A percentile compares a stretch with the other conserved stretches of the same genome.
Evolutionary conservation across 495 filamentous ascomycete species (phyloP).

Genomic region (Penicillium riverlandense): DNA sequence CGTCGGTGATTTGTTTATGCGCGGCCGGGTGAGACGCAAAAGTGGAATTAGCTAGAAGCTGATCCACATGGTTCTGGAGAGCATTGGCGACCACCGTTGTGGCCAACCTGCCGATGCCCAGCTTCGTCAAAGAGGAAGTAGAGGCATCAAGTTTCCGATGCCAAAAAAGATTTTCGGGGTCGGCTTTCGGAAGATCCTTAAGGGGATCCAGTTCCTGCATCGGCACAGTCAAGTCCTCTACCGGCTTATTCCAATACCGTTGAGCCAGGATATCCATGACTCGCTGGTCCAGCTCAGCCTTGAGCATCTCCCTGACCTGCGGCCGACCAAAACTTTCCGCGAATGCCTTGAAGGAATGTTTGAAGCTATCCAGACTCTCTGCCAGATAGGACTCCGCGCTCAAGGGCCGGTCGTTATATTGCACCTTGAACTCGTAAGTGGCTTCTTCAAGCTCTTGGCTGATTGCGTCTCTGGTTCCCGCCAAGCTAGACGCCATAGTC

Average conservation of each 20-base stretch:
- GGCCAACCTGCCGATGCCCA: slow-evolving; percentile 87
- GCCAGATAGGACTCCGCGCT: slow-evolving; percentile 95
- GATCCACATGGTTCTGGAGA: slow-evolving; percentile 79
- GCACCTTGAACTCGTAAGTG: slow-evolving; percentile 98
- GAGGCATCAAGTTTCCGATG: slow-evolving; percentile 91
- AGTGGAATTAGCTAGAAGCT: slow-evolving; percentile 66
- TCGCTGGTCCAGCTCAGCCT: slow-evolving; percentile 86
- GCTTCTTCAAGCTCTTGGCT: slow-evolving; percentile 94
- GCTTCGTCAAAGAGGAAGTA: slow-evolving; percentile 79
- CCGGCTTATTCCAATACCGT: slow-evolving; percentile 96
- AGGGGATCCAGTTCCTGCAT: slow-evolving; percentile 64
- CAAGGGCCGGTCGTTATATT: slow-evolving; percentile 94
- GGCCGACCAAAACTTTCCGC: slow-evolving; percentile 82
- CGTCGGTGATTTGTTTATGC: slow-evolving; percentile 82
- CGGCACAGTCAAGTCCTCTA: slow-evolving; percentile 61
- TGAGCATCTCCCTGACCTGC: slow-evolving; percentile 83
- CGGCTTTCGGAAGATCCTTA: slow-evolving; percentile 69
- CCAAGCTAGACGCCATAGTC: slow-evolving; percentile 88
- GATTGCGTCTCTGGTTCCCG: slow-evolving; percentile 83
- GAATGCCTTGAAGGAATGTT: slow-evolving; percentile 94
- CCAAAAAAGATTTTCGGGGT: slow-evolving; percentile 82
- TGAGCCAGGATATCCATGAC: slow-evolving; percentile 93
- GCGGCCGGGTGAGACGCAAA: slow-evolving; percentile 89
- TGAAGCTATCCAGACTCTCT: slow-evolving; percentile 90
- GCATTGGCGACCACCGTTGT: slow-evolving; percentile 83